phyloP scores from a whole-genome alignment of 2,329 filamentous ascomycete species.

The Nemania abortiva region DNA sequence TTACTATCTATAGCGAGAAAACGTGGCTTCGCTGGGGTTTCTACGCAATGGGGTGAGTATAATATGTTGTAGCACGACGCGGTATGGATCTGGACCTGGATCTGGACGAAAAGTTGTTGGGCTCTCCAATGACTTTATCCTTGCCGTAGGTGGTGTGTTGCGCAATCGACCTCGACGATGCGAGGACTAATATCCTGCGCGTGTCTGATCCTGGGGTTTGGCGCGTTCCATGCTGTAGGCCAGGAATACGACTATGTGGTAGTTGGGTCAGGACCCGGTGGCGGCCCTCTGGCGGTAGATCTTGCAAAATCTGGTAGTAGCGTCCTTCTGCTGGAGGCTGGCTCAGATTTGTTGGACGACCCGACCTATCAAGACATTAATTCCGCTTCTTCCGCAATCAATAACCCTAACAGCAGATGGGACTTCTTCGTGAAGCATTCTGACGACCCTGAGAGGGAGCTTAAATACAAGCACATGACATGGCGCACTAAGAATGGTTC shows the following conservation, averaged over 20 bases:
- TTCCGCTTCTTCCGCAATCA: constrained; percentile 52
- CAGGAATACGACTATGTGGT: constrained; percentile 70
- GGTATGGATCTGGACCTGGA: background rate
- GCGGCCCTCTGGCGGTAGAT: constrained; percentile 68
- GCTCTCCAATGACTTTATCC: constrained; percentile 1
- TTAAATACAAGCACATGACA: constrained; percentile 68
- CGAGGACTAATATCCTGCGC: constrained; percentile 2
- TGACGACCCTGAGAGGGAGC: constrained; percentile 64
- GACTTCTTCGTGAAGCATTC: constrained; percentile 69
- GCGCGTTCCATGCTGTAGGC: background rate
- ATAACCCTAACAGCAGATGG: constrained; percentile 67
- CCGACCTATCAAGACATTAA: constrained; percentile 47
- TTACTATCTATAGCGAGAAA: background rate
- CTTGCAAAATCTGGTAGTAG: constrained; percentile 70
- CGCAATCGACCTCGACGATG: constrained; percentile 11
- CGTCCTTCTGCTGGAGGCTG: constrained; percentile 71
- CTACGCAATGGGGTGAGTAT: background rate
- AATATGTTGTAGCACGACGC: background rate
- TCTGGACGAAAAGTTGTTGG: background rate
- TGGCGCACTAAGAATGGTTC: constrained; percentile 64
- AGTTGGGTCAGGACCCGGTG: constrained; percentile 71
- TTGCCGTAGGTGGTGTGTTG: background rate
- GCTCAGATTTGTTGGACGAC: constrained; percentile 64
- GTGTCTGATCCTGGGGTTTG: background rate
- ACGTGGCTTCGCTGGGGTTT: background rate